Percentiles rank a stretch among this genome's conserved stretches.
phyloP scores from a whole-genome alignment of 305 asterid genomes.

The Ilex paraguariensis region DNA sequence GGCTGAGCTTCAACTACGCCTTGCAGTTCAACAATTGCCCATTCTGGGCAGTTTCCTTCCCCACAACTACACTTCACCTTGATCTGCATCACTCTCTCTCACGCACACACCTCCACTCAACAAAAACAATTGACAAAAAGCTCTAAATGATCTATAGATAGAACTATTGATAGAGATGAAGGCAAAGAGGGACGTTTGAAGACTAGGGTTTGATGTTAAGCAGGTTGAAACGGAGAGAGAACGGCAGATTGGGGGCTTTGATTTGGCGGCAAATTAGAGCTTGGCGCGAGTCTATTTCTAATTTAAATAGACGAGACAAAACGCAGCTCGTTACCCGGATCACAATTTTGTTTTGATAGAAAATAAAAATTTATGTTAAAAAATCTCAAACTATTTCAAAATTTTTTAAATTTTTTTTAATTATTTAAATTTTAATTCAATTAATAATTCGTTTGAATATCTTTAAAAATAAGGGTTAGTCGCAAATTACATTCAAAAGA shows the following conservation, averaged over 20 bases:
- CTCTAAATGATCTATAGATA: too few species aligned
- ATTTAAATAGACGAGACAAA: too few species aligned
- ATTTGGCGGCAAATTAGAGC: neutral
- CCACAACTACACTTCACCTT: conserved; percentile 86
- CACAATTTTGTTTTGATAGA: too few species aligned
- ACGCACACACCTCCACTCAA: neutral
- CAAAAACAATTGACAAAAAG: neutral
- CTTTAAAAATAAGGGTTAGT: too few species aligned
- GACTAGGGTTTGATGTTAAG: too few species aligned
- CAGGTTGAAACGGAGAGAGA: neutral
- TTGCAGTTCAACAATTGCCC: conserved; percentile 93
- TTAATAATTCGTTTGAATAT: too few species aligned
- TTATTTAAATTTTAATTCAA: too few species aligned
- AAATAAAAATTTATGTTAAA: neutral
- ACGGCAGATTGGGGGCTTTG: neutral
- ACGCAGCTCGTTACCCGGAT: too few species aligned
- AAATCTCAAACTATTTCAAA: neutral
- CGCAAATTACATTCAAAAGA: too few species aligned
- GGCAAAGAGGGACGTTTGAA: too few species aligned
- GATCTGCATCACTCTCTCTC: conserved; percentile 48
- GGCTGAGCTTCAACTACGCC: conserved; percentile 82
- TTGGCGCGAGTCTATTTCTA: neutral
- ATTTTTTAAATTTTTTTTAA: too few species aligned
- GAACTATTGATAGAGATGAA: too few species aligned
- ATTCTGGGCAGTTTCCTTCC: conserved; percentile 70